Evolutionary conservation across 1,284 basidiomycete genomes (phyloP), one percentile per base, ranked within the genome.

Genomic region (Leccinum solheimii): DNA sequence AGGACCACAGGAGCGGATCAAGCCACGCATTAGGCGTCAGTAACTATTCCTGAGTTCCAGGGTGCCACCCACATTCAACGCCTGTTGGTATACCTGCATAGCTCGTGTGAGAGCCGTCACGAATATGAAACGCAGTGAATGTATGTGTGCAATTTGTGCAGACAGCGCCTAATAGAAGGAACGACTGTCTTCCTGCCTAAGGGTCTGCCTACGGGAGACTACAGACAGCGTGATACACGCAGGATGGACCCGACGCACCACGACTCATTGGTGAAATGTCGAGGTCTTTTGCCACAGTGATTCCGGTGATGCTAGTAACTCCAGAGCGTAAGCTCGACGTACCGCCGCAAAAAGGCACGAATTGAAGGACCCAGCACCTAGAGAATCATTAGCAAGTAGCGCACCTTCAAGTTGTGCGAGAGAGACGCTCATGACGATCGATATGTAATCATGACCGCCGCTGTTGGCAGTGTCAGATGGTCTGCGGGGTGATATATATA

Each of bases 301-400:
- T 79, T 6, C 83, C 83, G 3, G 77, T 78, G 57, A 82, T 62
- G 1, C 71, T 75, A 54, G 9, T 43, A 19, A 38, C n/a, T 19
- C 30, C 48, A 30, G 36, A 32, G 10, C 21, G 9, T 62, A 13
- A 43, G 30, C 34, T 21, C 6, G 3, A 19, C 45, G 3, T 6
- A 30, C 34, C 58, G 32, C 30, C 10, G 23, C n/a, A 19, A 21
- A 13, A 52, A 6, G 43, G 36, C 21, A 43, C 40, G 21, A 43
- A 14, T 61, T 14, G 49, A 78, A 76, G 40, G 83, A 71, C 60
- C 72, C 73, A 1, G 45, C 59, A 30, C 26, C 27, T 74, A 32
- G 60, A 21, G 45, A 38, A 26, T 36, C 40, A 32, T 21, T 48
- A 5, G n/a, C n/a, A 14, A 43, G 14, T 36, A 3, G n/a, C n/a